phyloP scores from a whole-genome alignment of 2,329 filamentous ascomycete genomes.

The Aspergillus sp. region DNA sequence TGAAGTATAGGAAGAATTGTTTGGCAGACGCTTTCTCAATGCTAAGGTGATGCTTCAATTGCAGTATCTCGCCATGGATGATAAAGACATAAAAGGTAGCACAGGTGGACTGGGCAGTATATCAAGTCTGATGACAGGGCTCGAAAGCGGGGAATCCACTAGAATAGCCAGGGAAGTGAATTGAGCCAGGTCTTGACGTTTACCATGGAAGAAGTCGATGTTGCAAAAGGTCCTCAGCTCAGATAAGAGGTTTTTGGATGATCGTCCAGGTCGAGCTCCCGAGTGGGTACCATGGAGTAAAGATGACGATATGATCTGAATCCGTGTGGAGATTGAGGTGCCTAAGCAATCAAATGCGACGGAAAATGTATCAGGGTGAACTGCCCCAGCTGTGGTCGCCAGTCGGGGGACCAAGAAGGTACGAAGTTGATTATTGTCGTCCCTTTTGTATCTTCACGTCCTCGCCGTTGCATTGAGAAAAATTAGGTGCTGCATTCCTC shows the following conservation, averaged over 20 bases:
- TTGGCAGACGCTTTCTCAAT: background rate
- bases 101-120: background rate
- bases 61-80: background rate
- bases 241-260: background rate
- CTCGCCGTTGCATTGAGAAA: background rate
- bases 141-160: constrained; percentile 1
- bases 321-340: background rate
- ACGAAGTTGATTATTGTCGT: background rate
- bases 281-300: background rate
- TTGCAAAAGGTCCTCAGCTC: background rate
- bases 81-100: background rate
- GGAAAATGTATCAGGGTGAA: background rate
- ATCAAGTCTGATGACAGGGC: background rate
- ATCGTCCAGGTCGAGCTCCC: background rate
- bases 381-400: background rate
- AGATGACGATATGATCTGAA: background rate
- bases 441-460: background rate
- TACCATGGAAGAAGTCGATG: constrained; percentile 1
- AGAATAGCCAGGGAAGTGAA: background rate
- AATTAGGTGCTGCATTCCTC: background rate
- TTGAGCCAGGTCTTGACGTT: constrained; percentile 6
- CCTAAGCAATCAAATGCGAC: background rate
- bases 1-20: background rate
- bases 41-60: background rate
- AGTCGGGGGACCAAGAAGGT: background rate